Evolutionary conservation across 257 asterid genomes (phyloP).

Genomic region (Orobanche coerulescens): DNA sequence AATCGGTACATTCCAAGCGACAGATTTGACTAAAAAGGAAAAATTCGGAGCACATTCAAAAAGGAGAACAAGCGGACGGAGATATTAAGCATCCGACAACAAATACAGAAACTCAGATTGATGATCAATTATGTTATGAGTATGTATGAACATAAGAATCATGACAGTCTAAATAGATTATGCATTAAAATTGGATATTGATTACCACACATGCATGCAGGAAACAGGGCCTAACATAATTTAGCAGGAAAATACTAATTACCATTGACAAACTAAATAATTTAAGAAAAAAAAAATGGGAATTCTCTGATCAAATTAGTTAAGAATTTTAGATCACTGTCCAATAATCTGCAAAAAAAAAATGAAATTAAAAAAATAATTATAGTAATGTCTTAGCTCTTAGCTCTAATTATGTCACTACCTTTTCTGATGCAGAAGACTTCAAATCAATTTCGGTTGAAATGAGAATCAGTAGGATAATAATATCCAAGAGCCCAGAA

Average conservation of each 20-base stretch:
- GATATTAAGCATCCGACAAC: constrained; percentile 10
- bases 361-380: constrained; percentile 13
- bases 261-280: background rate
- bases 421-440: constrained; percentile 20
- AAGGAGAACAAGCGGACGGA: background rate
- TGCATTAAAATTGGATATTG: background rate
- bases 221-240: constrained; percentile 1
- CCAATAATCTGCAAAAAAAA: background rate
- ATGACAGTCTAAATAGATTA: background rate
- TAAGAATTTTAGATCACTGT: background rate
- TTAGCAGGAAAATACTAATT: background rate
- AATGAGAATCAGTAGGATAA: constrained; percentile 1
- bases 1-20: background rate
- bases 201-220: constrained; percentile 17
- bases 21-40: background rate
- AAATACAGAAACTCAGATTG: background rate
- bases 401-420: background rate
- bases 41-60: background rate
- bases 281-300: background rate
- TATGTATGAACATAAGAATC: background rate
- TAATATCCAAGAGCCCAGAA: constrained; percentile 15
- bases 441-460: constrained; percentile 17
- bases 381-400: background rate
- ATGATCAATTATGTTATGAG: constrained; percentile 17
- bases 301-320: background rate